Base-by-base conservation (phyloP, 345 rosid species). In the Hibiscus trionum region DNA sequence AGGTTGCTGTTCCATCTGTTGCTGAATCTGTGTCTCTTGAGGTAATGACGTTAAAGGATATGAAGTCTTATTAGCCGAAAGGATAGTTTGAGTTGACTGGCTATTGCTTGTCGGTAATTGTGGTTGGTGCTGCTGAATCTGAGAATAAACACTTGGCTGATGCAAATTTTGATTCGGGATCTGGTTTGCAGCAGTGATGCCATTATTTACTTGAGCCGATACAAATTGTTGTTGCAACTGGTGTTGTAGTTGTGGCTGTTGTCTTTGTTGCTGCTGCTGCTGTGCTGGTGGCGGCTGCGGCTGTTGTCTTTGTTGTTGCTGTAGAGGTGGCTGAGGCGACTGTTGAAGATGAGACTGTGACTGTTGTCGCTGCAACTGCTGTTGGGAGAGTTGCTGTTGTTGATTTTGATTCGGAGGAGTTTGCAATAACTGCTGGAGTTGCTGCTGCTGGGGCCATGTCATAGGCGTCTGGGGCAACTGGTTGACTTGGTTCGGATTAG, bases 371-470 rank as follows among this genome's bases (percentile, higher is more conserved):
- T 69, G 85, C 60, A 42, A 76, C 59, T 77, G 88, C 17, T 67
- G 85, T 59, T 76, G 84, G 31, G 73, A 86, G 14, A 5, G 82
- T 17, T 73, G 84, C 80, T 77, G 91, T 59, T 72, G 71, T 17
- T 65, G 71, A 17, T 65, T 86, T 16, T 79, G 88, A 60, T 68
- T 79, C 15, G 70, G 39, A 67, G 81, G 76, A 39, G 64, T 61
- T 78, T 85, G 89, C 42, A 79, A 17, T 62, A 79, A 74, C 21
- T 85, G 85, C 75, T 83, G 90, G 69, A 76, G 61, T 50, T 90
- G 93, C 59, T 88, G 96, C 71, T 90, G 96, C 73, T 86, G 98
- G 77, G 86, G 79, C 91, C 89, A 89, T 35, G 84, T 74, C 75
- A 81, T 56, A 27, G 86, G 77, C 24, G 85, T 80, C 78, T 82